Evolutionary conservation across 2,329 filamentous ascomycete species (phyloP), one percentile per base, ranked within the genome.

Genomic region (Graphiopsis chlorocephala): DNA sequence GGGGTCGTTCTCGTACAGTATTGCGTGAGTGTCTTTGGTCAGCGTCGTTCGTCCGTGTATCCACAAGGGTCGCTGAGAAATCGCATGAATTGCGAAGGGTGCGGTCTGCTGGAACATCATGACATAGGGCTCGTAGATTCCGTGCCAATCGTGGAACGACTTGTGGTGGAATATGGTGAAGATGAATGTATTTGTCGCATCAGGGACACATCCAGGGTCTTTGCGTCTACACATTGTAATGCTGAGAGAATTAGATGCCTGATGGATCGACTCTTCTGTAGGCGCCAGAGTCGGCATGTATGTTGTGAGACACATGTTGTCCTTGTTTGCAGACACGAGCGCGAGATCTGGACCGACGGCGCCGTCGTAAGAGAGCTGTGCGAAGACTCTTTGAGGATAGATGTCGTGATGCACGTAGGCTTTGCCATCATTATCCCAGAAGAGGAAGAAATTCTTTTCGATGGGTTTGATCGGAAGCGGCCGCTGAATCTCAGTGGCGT

Each of bases 381-480:
- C 79, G 68, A 86, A 87, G 0, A 76, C 76, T 0, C 86, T 82
- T 17, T 75, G 75, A 0, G 85, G 85, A 0, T 71, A 68, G 2
- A 86, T 71, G 67, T 87, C 84, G 71, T 86, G 81, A 70, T 88
- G 85, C 0, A 79, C 77, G 70, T 85, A 85, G 59, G 80, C 74
- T 23, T 78, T 71, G 7, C 79, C 80, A 0, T 76, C 65, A 0
- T 66, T 64, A 66, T 87, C 85, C 85, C 85, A 88, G 75, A 88
- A 88, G 2, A 85, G 65, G 68, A 88, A 88, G 78, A 80, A 88
- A 69, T 88, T 88, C 80, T 88, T 88, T 74, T 88, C 85, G 33
- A 87, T 70, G 0, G 68, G 38, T 2, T 72, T 70, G 69, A 77
- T 83, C 0, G 82, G 80, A 1, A 68, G 64, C 0, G 84, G 85